Conservation (phyloP, 2,329 filamentous ascomycete species). For the Orbilia oligospora region DNA sequence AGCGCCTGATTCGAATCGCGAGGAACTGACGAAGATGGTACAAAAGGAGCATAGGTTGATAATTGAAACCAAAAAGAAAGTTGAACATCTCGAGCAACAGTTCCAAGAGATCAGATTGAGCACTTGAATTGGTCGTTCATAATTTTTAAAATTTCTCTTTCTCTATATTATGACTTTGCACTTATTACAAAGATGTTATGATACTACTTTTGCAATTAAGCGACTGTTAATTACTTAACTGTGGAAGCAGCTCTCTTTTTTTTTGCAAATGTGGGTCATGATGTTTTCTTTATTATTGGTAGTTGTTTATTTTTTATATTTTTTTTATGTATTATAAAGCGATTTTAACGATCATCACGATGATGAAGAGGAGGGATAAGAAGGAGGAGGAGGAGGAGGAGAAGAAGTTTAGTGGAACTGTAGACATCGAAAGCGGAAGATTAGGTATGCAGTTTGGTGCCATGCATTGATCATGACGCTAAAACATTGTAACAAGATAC, state of each 20-base stretch:
- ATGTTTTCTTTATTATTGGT: no score
- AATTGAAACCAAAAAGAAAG: conserved; percentile 48
- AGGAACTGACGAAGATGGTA: conserved; percentile 56
- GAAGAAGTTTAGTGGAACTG: not conserved
- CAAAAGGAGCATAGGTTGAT: conserved; percentile 53
- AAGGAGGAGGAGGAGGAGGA: no score
- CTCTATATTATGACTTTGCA: no score
- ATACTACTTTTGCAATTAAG: conserved; percentile 5
- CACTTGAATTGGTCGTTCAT: conserved; percentile 8
- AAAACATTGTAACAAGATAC: not conserved
- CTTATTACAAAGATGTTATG: conserved; percentile 1
- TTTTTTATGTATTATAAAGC: conserved; percentile 11
- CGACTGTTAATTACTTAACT: not conserved
- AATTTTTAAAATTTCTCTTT: no score
- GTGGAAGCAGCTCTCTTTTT: not conserved
- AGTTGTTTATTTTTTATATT: not conserved
- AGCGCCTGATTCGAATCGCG: conserved; percentile 40
- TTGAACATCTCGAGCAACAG: conserved; percentile 48
- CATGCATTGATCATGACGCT: not conserved
- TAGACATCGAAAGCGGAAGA: not conserved
- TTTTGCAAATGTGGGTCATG: no score
- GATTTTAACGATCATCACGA: not conserved
- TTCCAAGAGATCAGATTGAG: conserved; percentile 49
- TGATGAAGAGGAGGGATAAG: not conserved
- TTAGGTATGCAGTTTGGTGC: not conserved